Base-by-base conservation (phyloP, 768 basidiomycete species). In the Hypsizygus marmoreus region DNA sequence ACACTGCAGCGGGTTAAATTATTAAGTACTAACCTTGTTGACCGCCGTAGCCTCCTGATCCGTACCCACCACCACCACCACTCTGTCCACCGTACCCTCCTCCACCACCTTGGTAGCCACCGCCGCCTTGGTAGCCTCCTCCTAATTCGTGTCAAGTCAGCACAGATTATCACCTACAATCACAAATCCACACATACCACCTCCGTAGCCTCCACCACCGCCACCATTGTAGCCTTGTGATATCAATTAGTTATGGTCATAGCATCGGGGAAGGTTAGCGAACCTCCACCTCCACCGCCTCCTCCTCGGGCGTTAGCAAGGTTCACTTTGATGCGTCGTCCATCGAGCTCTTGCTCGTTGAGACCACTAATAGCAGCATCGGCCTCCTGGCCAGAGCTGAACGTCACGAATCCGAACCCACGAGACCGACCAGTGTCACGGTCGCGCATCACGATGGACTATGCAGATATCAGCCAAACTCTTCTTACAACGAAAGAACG, bases 391-490 rank as follows among this genome's bases (percentile, higher is more conserved):
- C 60, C 33, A 37, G 67, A 63, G 53, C 73, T 66, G 67, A 74
- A 94, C 43, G 90, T 94, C 51, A 97, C 94, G 71, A 97, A 97
- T 52, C 95, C 95, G 67, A 97, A 97, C 62, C 95, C 95, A 64
- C 95, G 88, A 54, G 92, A 95, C 63, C 95, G 91, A 50, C 91
- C 90, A 55, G 95, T 97, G 64, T 97, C 95, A 65, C 94, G 91
- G 74, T 98, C 95, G 74, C 91, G 88, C 94, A 95, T 95, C 68
- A 95, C 93, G 72, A 95, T 93, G 58, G 88, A 89, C 92, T 97
- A 70, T 55, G 70, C 65, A 57, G 55, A 57, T 45, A 72, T 66
- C 58, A 72, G 71, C 62, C 66, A 67, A 64, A 66, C 57, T 63
- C 60, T 63, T 62, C 64, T 68, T 62, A 59, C 50, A 49, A 49